Evolutionary conservation across 768 basidiomycete species (phyloP).

Genomic region (Leccinum pellstonianum): DNA sequence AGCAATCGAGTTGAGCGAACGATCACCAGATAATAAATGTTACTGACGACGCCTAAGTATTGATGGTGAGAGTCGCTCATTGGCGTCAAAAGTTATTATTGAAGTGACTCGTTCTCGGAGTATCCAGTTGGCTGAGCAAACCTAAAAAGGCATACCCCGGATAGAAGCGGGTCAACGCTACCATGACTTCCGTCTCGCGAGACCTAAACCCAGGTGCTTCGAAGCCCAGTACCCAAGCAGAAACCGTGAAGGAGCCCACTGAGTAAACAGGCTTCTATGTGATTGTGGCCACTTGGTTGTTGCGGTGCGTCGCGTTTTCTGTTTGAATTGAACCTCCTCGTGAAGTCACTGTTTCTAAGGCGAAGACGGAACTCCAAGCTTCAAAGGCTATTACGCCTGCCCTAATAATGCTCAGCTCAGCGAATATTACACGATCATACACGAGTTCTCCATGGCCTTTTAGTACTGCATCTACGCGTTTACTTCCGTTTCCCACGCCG

Average conservation of each 20-base stretch:
- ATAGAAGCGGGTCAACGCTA: background rate
- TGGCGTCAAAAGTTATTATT: background rate
- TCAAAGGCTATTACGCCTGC: background rate
- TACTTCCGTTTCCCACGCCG: background rate
- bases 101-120: background rate
- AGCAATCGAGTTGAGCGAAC: background rate
- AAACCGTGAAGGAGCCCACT: background rate
- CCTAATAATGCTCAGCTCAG: background rate
- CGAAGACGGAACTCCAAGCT: background rate
- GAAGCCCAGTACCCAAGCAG: background rate
- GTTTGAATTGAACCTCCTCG: background rate
- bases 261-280: background rate
- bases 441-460: background rate
- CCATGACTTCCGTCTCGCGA: background rate
- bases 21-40: background rate
- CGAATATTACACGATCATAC: background rate
- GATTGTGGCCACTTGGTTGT: background rate
- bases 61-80: background rate
- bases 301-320: background rate
- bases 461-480: background rate
- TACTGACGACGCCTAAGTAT: background rate
- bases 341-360: background rate
- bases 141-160: conserved; percentile 13
- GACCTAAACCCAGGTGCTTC: background rate
- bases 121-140: conserved; percentile 1